Evolutionary conservation across 257 asterid genomes (phyloP), one percentile per base, ranked within the genome.

Genomic region (Nicotiana otophora): DNA sequence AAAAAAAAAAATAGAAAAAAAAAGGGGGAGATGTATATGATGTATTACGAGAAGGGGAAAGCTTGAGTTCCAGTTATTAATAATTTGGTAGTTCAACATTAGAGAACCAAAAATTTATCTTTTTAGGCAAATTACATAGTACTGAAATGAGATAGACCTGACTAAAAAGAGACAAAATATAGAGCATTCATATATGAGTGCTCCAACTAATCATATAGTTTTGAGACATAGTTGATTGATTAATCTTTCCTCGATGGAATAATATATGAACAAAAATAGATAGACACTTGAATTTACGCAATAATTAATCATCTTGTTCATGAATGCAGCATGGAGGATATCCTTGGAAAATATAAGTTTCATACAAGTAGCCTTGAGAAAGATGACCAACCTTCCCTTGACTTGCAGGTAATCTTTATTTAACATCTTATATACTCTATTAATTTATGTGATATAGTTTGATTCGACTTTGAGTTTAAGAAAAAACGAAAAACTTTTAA

Each of bases 251-350:
- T 28, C 3, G 62, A 17, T 9, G 20, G 51, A 34, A 34, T 6
- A 4, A 19, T 67, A 48, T 42, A 8, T 46, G 10, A 26, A 48
- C 5, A 26, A 75, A 30, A 48, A 6, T 54, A 3, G 58, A 6
- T 33, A 7, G 34, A 16, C 1, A 61, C 10, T 79, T 79, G 60
- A 61, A 61, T 26, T 60, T 19, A 60, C 1, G 7, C 4, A 36
- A 39, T 23, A 20, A 58, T 39, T 30, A 20, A 3, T 79, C 20
- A 14, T 12, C 23, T 39, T 26, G 4, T 79, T 61, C 31, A 28
- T 61, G 69, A 20, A 70, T 79, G 74, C 83, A 88, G 90, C 87
- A 86, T 86, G 86, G 77, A 39, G 70, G 87, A 86, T 76, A 82
- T 81, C 20, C 88, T 88, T 54, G 89, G 63, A 70, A 88, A 86